A percentile compares a stretch with the other conserved stretches of the same genome.
Conservation (phyloP, 1,284 basidiomycete species). For the Papiliotrema fonsecae region DNA sequence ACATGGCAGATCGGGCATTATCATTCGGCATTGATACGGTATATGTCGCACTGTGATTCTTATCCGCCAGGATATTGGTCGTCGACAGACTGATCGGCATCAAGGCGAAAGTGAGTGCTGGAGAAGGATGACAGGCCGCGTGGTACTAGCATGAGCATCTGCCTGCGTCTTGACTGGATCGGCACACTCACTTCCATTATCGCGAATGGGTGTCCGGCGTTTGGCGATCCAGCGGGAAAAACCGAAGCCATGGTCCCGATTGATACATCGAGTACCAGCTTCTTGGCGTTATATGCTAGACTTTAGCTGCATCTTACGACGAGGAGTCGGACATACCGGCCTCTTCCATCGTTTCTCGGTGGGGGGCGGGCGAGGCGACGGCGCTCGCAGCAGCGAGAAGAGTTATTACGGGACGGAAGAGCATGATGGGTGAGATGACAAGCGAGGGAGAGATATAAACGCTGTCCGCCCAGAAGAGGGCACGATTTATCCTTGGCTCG, state of each 20-base stretch:
- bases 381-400: background rate
- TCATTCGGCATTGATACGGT: constrained; percentile 50
- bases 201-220: constrained; percentile 54
- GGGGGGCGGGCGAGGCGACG: background rate
- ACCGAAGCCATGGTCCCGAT: constrained; percentile 42
- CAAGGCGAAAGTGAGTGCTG: constrained; percentile 60
- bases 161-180: constrained; percentile 39
- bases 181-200: constrained; percentile 62
- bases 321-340: constrained; percentile 12
- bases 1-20: constrained; percentile 48
- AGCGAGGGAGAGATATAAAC: too few relatives aligned
- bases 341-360: constrained; percentile 17
- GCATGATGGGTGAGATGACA: background rate
- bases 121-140: constrained; percentile 57
- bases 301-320: background rate
- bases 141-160: constrained; percentile 25
- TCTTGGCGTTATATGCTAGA: constrained; percentile 21
- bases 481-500: too few relatives aligned
- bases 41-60: constrained; percentile 54
- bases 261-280: constrained; percentile 22
- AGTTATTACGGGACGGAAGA: background rate
- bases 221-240: constrained; percentile 27
- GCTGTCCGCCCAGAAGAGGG: too few relatives aligned
- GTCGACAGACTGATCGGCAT: constrained; percentile 61
- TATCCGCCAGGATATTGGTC: constrained; percentile 55